Conservation (phyloP, 1,139 yeast genomes). For the Geotrichum australiense region DNA sequence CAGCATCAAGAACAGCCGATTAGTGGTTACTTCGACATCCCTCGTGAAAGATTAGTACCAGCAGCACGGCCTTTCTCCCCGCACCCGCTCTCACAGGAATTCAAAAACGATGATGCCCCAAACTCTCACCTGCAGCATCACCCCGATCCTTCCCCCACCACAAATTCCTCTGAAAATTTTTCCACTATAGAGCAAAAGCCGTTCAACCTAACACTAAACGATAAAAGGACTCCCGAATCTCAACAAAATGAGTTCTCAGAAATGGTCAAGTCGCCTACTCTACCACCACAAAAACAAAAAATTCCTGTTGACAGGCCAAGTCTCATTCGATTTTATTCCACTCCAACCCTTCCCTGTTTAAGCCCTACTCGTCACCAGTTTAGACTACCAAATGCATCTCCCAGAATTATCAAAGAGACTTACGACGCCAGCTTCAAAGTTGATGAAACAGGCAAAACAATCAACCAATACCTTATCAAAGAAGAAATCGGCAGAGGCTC, state of each 20-base stretch:
- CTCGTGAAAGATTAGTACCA: conserved; percentile 3
- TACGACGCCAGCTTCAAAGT: conserved; percentile 32
- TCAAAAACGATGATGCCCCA: conserved; percentile 5
- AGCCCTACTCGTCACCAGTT: conserved; percentile 36
- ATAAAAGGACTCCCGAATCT: neutral
- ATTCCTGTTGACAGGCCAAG: conserved; percentile 21
- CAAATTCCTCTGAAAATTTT: neutral
- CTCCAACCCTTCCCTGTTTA: conserved; percentile 28
- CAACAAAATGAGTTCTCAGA: neutral
- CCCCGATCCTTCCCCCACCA: neutral
- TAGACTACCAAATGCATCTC: conserved; percentile 31
- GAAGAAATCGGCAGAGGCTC: conserved; percentile 78
- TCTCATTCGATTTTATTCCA: conserved; percentile 29
- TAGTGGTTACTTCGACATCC: conserved; percentile 11
- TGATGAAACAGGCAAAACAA: conserved; percentile 30
- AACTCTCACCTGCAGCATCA: neutral
- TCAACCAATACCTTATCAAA: conserved; percentile 50
- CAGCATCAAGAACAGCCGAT: conserved; percentile 5
- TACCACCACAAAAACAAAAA: conserved; percentile 1
- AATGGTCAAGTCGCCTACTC: neutral
- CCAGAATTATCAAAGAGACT: conserved; percentile 35
- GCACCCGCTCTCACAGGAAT: conserved; percentile 14
- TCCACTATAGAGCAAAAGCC: neutral
- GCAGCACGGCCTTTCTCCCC: conserved; percentile 9
- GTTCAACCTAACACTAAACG: neutral